phyloP scores from a whole-genome alignment of 208 protist genomes.

The Blastocrithidia nonstop region DNA sequence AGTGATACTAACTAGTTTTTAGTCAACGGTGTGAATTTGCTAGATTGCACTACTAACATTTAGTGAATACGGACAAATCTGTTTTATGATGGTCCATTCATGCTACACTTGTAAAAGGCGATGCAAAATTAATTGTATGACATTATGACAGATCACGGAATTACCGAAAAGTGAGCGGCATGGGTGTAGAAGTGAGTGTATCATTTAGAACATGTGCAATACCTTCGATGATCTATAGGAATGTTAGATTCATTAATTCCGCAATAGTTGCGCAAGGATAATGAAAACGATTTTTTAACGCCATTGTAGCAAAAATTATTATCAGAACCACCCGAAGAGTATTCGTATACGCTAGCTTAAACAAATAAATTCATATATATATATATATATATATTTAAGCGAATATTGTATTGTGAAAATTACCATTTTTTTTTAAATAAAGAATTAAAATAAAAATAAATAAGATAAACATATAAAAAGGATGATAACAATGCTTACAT shows the following conservation, averaged over 20 bases:
- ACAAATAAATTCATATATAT: neutral
- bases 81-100: slow-evolving; percentile 71
- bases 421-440: too few species aligned
- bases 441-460: too few species aligned
- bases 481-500: too few species aligned
- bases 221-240: slow-evolving; percentile 41
- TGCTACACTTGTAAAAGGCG: slow-evolving; percentile 72
- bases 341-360: slow-evolving; percentile 22
- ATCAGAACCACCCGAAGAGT: slow-evolving; percentile 31
- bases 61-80: slow-evolving; percentile 31
- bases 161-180: slow-evolving; percentile 49
- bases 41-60: slow-evolving; percentile 29
- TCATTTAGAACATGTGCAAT: slow-evolving; percentile 55
- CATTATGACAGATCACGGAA: slow-evolving; percentile 72
- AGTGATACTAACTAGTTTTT: neutral
- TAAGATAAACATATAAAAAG: too few species aligned
- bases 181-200: slow-evolving; percentile 68
- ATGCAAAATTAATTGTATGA: slow-evolving; percentile 77
- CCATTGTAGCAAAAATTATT: slow-evolving; percentile 18
- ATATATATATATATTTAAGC: slow-evolving; percentile 1
- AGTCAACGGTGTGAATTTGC: slow-evolving; percentile 8
- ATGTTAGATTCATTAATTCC: slow-evolving; percentile 61
- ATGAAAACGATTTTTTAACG: slow-evolving; percentile 56
- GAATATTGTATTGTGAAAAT: too few species aligned
- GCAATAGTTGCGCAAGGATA: slow-evolving; percentile 11